These are phyloP conservation scores for Fomitopsis pinicola DNA, from an alignment of 1,284 basidiomycete species.

Conservation along the genomic window DNA sequence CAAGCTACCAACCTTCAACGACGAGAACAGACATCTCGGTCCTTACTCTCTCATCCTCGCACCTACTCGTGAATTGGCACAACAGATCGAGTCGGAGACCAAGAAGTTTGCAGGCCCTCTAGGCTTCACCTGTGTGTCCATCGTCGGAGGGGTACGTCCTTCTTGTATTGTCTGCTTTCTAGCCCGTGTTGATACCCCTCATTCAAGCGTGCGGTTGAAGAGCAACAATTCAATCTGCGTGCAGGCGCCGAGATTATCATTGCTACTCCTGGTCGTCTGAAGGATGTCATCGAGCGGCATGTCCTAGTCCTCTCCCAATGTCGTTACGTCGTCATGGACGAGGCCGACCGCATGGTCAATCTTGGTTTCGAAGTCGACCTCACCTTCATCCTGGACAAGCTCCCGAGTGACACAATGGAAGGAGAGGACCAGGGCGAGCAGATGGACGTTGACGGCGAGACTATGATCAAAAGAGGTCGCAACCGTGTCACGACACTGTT, in stretches of 20 bases:
- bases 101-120: slow-evolving; percentile 87
- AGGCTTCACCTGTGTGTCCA: slow-evolving; percentile 92
- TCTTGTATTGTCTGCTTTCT: neutral
- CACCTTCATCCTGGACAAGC: slow-evolving; percentile 91
- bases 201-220: slow-evolving; percentile 79
- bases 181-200: slow-evolving; percentile 4
- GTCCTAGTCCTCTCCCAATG: slow-evolving; percentile 95
- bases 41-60: slow-evolving; percentile 94
- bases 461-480: slow-evolving; percentile 66
- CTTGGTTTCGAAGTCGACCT: slow-evolving; percentile 95
- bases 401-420: slow-evolving; percentile 83
- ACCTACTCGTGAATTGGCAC: slow-evolving; percentile 95
- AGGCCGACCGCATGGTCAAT: slow-evolving; percentile 98
- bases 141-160: slow-evolving; percentile 86
- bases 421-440: slow-evolving; percentile 69
- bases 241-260: slow-evolving; percentile 98
- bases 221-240: slow-evolving; percentile 94
- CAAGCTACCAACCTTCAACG: slow-evolving; percentile 78
- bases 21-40: slow-evolving; percentile 90
- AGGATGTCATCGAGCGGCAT: slow-evolving; percentile 95
- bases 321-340: slow-evolving; percentile 98
- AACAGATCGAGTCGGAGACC: slow-evolving; percentile 94
- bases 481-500: slow-evolving; percentile 91
- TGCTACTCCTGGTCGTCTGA: slow-evolving; percentile 95
- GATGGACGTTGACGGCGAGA: slow-evolving; percentile 66